Evolutionary conservation across 2,329 filamentous ascomycete genomes (phyloP).

Genomic region (Aspergillus jensenii): DNA sequence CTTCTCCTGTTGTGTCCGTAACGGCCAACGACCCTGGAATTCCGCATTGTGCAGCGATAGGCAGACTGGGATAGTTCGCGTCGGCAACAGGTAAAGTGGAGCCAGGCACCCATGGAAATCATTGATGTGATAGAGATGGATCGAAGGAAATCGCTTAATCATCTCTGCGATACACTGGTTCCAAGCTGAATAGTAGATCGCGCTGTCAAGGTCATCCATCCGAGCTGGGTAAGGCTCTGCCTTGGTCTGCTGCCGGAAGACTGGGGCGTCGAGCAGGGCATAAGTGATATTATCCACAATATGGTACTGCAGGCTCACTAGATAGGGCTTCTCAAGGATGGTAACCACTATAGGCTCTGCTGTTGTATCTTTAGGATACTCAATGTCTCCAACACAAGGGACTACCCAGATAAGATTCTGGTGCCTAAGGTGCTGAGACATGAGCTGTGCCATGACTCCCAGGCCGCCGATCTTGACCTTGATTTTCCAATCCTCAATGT

Average conservation of each 20-base stretch:
- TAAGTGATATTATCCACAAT: conserved; percentile 65
- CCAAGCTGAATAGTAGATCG: conserved; percentile 69
- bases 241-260: conserved; percentile 65
- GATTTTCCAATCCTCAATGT: conserved; percentile 68
- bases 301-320: conserved; percentile 65
- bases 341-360: conserved; percentile 63
- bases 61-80: conserved; percentile 59
- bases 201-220: conserved; percentile 69
- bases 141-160: conserved; percentile 58
- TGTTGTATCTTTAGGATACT: conserved; percentile 60
- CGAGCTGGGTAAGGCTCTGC: conserved; percentile 64
- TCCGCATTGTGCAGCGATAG: conserved; percentile 69
- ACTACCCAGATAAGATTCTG: conserved; percentile 67
- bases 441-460: conserved; percentile 69
- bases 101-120: conserved; percentile 65
- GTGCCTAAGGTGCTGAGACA: conserved; percentile 66
- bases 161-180: conserved; percentile 68
- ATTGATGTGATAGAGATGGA: conserved; percentile 67
- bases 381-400: conserved; percentile 62
- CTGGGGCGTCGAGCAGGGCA: conserved; percentile 65
- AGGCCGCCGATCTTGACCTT: conserved; percentile 72
- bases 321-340: conserved; percentile 60
- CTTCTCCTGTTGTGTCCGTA: conserved; percentile 61
- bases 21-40: conserved; percentile 68
- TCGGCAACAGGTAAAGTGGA: conserved; percentile 63